Evolutionary conservation across 805 yeast species (phyloP), one percentile per base, ranked within the genome.

Genomic region (Hanseniaspora opuntiae): DNA sequence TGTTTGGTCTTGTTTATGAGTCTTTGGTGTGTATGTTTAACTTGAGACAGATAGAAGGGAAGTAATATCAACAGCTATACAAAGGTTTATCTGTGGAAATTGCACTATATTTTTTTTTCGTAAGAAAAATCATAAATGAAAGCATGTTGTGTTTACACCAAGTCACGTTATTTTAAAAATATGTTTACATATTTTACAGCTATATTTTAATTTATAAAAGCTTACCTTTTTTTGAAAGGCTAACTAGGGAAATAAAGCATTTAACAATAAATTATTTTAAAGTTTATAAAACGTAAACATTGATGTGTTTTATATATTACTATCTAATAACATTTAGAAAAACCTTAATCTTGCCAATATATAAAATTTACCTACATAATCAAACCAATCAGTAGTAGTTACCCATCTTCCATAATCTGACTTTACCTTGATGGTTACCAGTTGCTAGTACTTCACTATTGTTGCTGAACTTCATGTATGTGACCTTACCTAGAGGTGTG

Each of bases 401-500:
- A 61, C 86, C 84, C 55, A 93, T 66, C 63, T 83, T 78, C 94
- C 96, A 93, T 54, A 93, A 72, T 59, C 97, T 80, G 9, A 83
- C 93, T 63, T 78, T 81, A 10, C 98, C 99, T 25, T 80, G 86
- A 61, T 86, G 95, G 62, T 89, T 90, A 57, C 96, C 98, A 1
- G 87, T 78, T 17, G 89, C 86, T 47, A 93, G 66, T 81, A 89
- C 78, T 67, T 86, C 93, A 56, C 81, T 79, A 57, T 78, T 78
- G 28, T 93, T 87, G 42, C 94, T 80, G 67, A 90, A 90, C 16
- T 79, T 77, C 2, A 80, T 82, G 17, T 81, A 68, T 0, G 96
- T 86, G 35, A 93, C 96, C 59, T 83, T 80, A n/a, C 98, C 99
- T 59, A 93, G 74, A 11, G 98, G 97, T 0, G 98, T 90, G 6